Percentiles rank a stretch among this genome's conserved stretches.
These are phyloP conservation scores for Kwoniella dejecticola DNA, from an alignment of 768 basidiomycete species.

Conservation along the genomic window DNA sequence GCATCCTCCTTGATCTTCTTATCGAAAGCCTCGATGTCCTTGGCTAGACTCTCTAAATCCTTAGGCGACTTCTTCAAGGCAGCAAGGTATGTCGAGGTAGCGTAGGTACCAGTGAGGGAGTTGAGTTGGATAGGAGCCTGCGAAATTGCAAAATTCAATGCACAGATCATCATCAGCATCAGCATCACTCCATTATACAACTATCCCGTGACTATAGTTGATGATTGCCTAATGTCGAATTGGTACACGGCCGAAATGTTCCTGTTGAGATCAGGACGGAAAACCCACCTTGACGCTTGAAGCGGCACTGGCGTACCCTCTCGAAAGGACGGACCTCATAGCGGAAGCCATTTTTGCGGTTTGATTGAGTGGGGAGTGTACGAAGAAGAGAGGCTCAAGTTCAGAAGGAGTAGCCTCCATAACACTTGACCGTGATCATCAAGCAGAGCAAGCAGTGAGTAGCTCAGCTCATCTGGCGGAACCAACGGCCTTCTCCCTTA, in stretches of 20 bases:
- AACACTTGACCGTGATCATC: not conserved
- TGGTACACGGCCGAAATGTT: constrained; percentile 5
- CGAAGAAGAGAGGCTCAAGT: constrained; percentile 1
- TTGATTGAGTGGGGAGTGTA: constrained; percentile 4
- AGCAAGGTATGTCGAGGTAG: constrained; percentile 55
- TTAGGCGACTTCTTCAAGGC: constrained; percentile 75
- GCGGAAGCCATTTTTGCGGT: constrained; percentile 45
- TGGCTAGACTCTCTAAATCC: constrained; percentile 79
- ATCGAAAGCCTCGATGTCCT: constrained; percentile 74
- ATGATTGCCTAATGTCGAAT: not conserved
- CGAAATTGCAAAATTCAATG: too few species aligned
- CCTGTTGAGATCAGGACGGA: not conserved
- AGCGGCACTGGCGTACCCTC: constrained; percentile 54
- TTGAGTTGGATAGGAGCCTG: constrained; percentile 56
- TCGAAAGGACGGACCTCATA: constrained; percentile 44
- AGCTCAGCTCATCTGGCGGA: not conserved
- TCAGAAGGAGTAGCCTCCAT: too few species aligned
- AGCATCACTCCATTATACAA: not conserved
- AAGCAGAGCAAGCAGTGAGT: not conserved
- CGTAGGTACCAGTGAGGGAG: constrained; percentile 55
- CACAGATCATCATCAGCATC: not conserved
- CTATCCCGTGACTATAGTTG: not conserved
- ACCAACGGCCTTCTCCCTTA: constrained; percentile 11
- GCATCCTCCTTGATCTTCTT: constrained; percentile 68
- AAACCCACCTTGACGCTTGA: constrained; percentile 50